Evolutionary conservation across 441 rosid genomes (phyloP).

Genomic region (Erodium trifolium): DNA sequence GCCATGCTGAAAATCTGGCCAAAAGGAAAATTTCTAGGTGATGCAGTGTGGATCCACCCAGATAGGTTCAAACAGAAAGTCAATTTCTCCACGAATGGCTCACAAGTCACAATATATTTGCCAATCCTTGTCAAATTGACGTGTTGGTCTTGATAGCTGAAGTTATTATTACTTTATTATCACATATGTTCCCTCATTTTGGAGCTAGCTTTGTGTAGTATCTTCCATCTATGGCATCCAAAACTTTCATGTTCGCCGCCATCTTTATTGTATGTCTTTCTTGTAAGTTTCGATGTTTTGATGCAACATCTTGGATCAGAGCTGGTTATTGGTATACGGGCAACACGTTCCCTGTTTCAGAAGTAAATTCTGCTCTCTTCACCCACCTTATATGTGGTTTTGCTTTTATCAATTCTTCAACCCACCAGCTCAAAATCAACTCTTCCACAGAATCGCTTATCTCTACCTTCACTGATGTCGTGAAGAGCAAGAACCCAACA

Average conservation of each 20-base stretch:
- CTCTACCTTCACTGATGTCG: constrained; percentile 22
- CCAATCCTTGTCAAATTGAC: neutral
- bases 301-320: constrained; percentile 25
- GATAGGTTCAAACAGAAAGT: neutral
- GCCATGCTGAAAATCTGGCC: too few species aligned
- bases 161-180: neutral
- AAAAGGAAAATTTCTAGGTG: too few species aligned
- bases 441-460: constrained; percentile 10
- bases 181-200: neutral
- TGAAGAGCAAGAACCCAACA: constrained; percentile 31
- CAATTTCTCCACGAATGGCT: neutral
- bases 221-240: constrained; percentile 15
- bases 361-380: constrained; percentile 29
- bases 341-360: constrained; percentile 15
- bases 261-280: constrained; percentile 13
- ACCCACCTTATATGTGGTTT: constrained; percentile 37
- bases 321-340: constrained; percentile 30
- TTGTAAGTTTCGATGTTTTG: neutral
- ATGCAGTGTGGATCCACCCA: neutral
- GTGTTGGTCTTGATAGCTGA: neutral
- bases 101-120: neutral
- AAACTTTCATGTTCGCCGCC: constrained; percentile 5
- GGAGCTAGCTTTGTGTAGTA: neutral
- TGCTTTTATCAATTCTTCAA: constrained; percentile 25
- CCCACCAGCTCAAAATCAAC: constrained; percentile 21